Evolutionary conservation across 1,139 yeast species (phyloP), one percentile per base, ranked within the genome.

Genomic region (Hanseniaspora gamundiae): DNA sequence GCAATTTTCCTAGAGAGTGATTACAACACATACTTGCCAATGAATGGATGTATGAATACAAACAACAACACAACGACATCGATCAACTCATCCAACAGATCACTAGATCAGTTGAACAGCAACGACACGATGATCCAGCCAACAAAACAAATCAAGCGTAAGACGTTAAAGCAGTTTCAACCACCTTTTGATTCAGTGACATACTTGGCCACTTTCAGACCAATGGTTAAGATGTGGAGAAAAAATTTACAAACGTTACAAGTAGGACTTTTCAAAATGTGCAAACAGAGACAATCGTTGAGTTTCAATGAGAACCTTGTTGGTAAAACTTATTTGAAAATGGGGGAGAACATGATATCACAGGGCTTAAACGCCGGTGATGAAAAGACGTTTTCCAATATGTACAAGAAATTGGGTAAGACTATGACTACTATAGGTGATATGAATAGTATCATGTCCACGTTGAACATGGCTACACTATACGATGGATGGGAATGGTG

Each of bases 121-220:
- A 52, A 69, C 83, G 66, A 44, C 24, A 43, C 45, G 13, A 43
- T 43, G 45, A 42, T 43, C 2, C 43, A 46, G 69, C 96, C 67
- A 14, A 77, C 79, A 0, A 78, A 94, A 26, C 98, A 97, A 0
- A 61, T 91, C 36, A 76, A 80, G 49, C 74, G 98, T 42, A 84
- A 83, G 59, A 88, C 97, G 2, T 70, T 91, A 56, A 91, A 91
- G 59, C 98, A 91, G 59, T 72, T 88, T 45, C 81, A 85, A 26
- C 85, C 93, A 1, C 98, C 98, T 0, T 84, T 80, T 54, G 98
- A 93, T 61, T 93, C 86, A 41, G 80, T 78, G 42, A 71, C 73
- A 35, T 93, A 81, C 48, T 70, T 91, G 48, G 91, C 93, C 1
- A 81, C 75, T 43, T 85, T 88, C 60, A 69, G 98, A 48, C 98